A percentile compares a stretch with the other conserved stretches of the same genome.
phyloP scores from a whole-genome alignment of 2,329 filamentous ascomycete species.

The Davidsoniella eucalypti region DNA sequence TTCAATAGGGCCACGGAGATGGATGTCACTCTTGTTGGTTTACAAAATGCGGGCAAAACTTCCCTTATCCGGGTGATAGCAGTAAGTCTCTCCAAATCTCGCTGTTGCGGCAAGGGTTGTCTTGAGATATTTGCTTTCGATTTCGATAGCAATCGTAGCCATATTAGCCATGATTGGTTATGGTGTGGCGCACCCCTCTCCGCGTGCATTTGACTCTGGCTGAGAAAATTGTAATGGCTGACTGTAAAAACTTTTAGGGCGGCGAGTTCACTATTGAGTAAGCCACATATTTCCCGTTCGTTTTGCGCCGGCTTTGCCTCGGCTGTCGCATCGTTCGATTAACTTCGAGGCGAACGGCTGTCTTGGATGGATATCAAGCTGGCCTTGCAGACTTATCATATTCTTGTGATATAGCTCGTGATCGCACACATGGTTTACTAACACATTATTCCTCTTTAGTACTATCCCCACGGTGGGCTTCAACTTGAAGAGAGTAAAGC shows the following conservation, averaged over 20 bases:
- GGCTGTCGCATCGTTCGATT: too few species aligned
- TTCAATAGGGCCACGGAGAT: slow-evolving; percentile 80
- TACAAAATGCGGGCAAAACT: slow-evolving; percentile 97
- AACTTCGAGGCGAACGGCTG: too few species aligned
- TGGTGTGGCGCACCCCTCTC: neutral
- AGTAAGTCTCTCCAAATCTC: slow-evolving; percentile 42
- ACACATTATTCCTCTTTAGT: slow-evolving; percentile 35
- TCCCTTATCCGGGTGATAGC: slow-evolving; percentile 84
- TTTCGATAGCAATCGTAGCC: neutral
- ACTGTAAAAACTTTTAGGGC: slow-evolving; percentile 39
- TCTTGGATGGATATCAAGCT: neutral
- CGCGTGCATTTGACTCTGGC: neutral
- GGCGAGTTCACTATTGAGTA: slow-evolving; percentile 99
- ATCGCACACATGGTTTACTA: neutral
- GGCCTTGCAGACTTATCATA: neutral
- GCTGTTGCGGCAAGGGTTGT: neutral
- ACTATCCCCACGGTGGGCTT: slow-evolving; percentile 97
- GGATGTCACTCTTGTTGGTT: slow-evolving; percentile 97
- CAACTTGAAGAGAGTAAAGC: slow-evolving; percentile 97
- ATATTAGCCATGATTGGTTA: neutral
- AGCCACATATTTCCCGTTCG: slow-evolving; percentile 24
- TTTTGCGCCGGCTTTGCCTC: neutral
- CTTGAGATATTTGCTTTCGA: neutral
- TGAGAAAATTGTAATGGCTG: neutral
- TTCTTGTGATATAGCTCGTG: too few species aligned